Conservation (phyloP, 2,329 filamentous ascomycete genomes). For the Hypoxylon rubiginosum region DNA sequence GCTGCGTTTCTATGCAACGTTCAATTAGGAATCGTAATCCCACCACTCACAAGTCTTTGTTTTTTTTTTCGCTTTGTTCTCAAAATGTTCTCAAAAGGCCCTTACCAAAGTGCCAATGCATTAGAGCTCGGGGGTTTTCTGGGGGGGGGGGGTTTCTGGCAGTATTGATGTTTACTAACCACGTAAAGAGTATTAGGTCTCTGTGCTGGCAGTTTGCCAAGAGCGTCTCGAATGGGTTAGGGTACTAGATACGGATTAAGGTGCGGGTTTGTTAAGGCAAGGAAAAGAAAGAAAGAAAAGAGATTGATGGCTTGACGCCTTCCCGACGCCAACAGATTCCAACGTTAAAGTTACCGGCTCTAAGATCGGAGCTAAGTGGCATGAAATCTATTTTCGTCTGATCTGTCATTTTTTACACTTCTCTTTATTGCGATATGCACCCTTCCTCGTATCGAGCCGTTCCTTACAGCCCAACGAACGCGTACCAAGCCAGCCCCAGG, state of each 20-base stretch:
- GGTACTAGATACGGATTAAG: not conserved
- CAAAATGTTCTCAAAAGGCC: not conserved
- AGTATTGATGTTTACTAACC: not conserved
- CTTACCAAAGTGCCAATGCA: not conserved
- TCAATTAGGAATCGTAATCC: not conserved
- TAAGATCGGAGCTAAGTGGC: not conserved
- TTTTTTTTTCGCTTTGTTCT: not conserved
- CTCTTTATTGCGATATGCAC: constrained; percentile 3
- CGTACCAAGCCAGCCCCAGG: not conserved
- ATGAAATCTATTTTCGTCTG: not conserved
- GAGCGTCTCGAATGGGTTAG: not conserved
- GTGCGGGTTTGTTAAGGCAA: not conserved
- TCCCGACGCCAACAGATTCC: not conserved
- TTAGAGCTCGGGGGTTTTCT: not conserved
- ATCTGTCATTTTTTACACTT: not conserved
- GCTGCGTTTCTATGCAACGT: not conserved
- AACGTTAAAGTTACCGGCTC: not conserved
- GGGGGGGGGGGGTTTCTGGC: not conserved
- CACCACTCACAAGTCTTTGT: not conserved
- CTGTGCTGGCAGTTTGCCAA: not conserved
- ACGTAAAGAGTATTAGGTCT: not conserved
- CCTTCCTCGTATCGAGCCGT: not conserved
- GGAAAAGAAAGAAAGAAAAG: too few relatives aligned
- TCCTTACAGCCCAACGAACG: not conserved
- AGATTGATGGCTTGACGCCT: not conserved